phyloP scores from a whole-genome alignment of 1,139 yeast species.

The Kodamaea arcana region DNA sequence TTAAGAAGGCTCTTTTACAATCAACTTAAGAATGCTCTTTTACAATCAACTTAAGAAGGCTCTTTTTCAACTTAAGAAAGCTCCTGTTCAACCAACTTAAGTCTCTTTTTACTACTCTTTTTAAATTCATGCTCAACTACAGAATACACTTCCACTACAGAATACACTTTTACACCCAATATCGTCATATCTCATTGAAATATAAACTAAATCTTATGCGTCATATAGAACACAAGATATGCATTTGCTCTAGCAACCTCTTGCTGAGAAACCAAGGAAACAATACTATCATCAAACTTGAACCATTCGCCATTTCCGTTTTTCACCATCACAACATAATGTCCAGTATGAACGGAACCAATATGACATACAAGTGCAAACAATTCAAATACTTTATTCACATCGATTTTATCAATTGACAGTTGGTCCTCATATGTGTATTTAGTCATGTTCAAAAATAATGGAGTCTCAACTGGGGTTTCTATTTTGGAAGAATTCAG shows the following conservation, averaged over 20 bases:
- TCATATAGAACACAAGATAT: slow-evolving; percentile 73
- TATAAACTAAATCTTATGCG: slow-evolving; percentile 33
- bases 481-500: slow-evolving; percentile 71
- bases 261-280: slow-evolving; percentile 60
- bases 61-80: too few species aligned
- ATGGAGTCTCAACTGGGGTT: slow-evolving; percentile 66
- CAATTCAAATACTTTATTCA: slow-evolving; percentile 59
- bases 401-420: slow-evolving; percentile 15
- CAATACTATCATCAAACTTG: slow-evolving; percentile 84
- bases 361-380: slow-evolving; percentile 85
- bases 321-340: slow-evolving; percentile 78
- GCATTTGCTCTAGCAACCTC: slow-evolving; percentile 71
- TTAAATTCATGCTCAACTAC: too few species aligned
- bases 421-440: slow-evolving; percentile 43
- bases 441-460: slow-evolving; percentile 63
- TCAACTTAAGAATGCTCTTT: too few species aligned
- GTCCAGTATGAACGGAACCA: slow-evolving; percentile 94
- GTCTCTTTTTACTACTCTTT: too few species aligned
- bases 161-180: too few species aligned
- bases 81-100: too few species aligned
- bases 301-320: slow-evolving; percentile 76
- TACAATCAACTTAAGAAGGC: too few species aligned
- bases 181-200: too few species aligned
- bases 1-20: too few species aligned
- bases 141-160: too few species aligned